Evolutionary conservation across 2,329 filamentous ascomycete species (phyloP), one percentile per base, ranked within the genome.

Genomic region (Cladophialophora bantiana): DNA sequence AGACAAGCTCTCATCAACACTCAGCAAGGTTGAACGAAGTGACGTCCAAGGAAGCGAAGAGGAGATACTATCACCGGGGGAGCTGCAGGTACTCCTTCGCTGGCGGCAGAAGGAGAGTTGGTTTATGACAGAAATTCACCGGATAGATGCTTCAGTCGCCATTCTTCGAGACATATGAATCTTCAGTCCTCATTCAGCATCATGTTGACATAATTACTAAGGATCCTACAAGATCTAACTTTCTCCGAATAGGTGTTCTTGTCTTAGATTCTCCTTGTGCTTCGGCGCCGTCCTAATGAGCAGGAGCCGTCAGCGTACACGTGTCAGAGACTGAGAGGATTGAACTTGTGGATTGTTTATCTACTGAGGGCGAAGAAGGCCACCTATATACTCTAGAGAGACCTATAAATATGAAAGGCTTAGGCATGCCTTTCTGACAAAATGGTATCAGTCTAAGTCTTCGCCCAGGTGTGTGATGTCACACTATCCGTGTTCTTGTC

Each of bases 11-110:
- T 86, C 88, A 69, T 87, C 89, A 61, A 88, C 96, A 31, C 83
- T 98, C 35, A 86, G 89, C 34, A 92, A 97, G 77, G 90, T 93
- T 1, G 90, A 95, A 75, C 88, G 95, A 59, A 90, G 88, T 26
- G 94, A 98, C 77, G 92, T 97, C 32, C 88, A 91, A 74, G 93
- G 92, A 3, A 89, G 91, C 69, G 92, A 96, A 77, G 88, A 95
- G 73, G 89, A 92, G 68, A 91, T 91, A 74, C 86, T 98, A 72
- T 89, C 87, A 35, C 85, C 88, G 40, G 87, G 88, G 61, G 92
- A 97, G 75, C 86, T 92, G 75, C 81, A 89, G 69, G 86, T 86
- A 42, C 82, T 93, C 68, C 87, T 90, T 75, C 81, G 82, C 61
- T 90, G 87, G 86, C 83, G 81, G 62, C 82, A 84, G 57, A 82